These are phyloP conservation scores for Nectriaceae sp. DNA, from an alignment of 2,329 filamentous ascomycete species.

Conservation along the genomic window DNA sequence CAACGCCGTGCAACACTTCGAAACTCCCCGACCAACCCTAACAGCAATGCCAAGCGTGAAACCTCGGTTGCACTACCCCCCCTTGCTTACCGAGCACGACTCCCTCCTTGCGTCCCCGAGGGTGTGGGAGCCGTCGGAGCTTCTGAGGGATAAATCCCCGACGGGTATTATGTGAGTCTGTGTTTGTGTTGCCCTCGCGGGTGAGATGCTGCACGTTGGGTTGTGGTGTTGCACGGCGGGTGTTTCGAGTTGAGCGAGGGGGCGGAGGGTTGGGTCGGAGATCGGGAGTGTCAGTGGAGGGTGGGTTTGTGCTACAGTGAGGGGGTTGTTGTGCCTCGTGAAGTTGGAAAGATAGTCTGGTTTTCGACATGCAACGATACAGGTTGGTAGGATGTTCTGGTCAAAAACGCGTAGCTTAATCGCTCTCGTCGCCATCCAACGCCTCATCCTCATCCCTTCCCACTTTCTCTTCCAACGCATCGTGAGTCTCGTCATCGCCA, in stretches of 20 bases:
- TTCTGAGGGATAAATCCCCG: constrained; percentile 1
- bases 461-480: constrained; percentile 52
- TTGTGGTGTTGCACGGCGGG: not conserved
- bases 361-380: not conserved
- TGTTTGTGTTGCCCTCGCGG: not conserved
- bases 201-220: not conserved
- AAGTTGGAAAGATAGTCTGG: not conserved
- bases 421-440: constrained; percentile 62
- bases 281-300: constrained; percentile 1
- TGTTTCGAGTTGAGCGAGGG: constrained; percentile 3
- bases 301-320: not conserved
- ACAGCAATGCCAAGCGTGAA: no score
- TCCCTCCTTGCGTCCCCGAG: not conserved
- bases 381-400: not conserved
- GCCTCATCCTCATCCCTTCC: constrained; percentile 59
- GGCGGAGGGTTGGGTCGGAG: no score
- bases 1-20: no score
- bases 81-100: no score
- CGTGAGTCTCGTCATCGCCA: constrained; percentile 56
- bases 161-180: not conserved
- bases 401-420: constrained; percentile 35
- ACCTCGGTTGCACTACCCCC: no score
- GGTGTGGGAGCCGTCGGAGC: not conserved
- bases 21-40: no score
- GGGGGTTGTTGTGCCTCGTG: not conserved